Percentiles rank a stretch among this genome's conserved stretches.
Conservation (phyloP, 495 filamentous ascomycete genomes). For the Cercophora newfieldiana region DNA sequence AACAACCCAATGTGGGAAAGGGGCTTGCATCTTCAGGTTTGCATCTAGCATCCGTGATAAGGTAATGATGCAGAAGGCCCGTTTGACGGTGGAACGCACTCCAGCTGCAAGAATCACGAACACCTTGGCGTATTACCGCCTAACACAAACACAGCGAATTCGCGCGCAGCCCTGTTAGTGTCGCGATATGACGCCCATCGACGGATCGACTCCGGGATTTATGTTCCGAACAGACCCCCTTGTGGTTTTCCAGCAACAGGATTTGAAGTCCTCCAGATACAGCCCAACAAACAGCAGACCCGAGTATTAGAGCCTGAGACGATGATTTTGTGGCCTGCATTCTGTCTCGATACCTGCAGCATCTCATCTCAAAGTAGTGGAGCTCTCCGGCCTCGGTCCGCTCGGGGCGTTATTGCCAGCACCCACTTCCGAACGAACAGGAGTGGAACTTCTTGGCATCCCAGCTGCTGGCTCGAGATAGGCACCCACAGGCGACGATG, state of each 20-base stretch:
- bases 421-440: not conserved
- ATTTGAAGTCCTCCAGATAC: not conserved
- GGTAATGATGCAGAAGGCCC: not conserved
- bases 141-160: not conserved
- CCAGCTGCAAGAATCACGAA: not conserved
- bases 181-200: not conserved
- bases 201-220: not conserved
- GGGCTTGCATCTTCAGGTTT: not conserved
- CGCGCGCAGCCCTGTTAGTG: not conserved
- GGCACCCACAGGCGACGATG: not conserved
- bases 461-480: not conserved
- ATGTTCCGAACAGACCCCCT: not conserved
- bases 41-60: not conserved
- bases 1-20: not conserved
- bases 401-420: not conserved
- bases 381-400: not conserved
- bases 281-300: not conserved
- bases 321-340: too few relatives aligned
- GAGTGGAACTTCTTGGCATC: not conserved
- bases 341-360: not conserved
- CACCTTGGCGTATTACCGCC: not conserved
- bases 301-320: not conserved
- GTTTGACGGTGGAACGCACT: not conserved
- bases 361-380: not conserved
- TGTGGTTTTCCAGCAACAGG: not conserved